These are phyloP conservation scores for Pyronema domesticum DNA, from an alignment of 495 filamentous ascomycete genomes.

Conservation along the genomic window DNA sequence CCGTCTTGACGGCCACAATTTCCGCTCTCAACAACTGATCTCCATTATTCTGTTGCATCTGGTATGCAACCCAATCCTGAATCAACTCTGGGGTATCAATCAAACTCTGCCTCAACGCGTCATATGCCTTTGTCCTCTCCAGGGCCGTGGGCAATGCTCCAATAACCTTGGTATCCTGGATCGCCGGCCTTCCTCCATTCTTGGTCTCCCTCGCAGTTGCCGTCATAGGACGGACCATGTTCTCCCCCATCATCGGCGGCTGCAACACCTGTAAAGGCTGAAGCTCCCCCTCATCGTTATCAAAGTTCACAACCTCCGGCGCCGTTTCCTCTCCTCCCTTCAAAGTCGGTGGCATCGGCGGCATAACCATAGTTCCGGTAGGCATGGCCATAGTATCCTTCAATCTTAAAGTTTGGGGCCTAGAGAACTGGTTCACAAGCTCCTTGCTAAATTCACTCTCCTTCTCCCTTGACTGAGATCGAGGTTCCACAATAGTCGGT, in stretches of 20 bases:
- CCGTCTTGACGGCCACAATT: not conserved
- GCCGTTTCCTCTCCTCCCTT: conserved; percentile 17
- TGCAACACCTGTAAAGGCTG: not conserved
- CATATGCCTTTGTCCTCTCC: conserved; percentile 16
- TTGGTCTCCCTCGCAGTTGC: not conserved
- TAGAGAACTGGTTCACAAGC: conserved; percentile 20
- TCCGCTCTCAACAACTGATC: conserved; percentile 8
- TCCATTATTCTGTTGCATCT: conserved; percentile 21
- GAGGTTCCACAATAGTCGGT: conserved; percentile 16
- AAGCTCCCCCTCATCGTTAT: conserved; percentile 9
- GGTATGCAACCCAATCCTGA: conserved; percentile 14
- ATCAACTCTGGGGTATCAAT: not conserved
- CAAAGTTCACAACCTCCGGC: conserved; percentile 23
- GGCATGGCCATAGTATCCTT: conserved; percentile 25
- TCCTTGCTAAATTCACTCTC: conserved; percentile 19
- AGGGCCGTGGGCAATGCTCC: conserved; percentile 5
- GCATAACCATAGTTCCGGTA: conserved; percentile 17
- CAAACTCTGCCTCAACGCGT: conserved; percentile 12
- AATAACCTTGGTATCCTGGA: conserved; percentile 12
- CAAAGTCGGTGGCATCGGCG: conserved; percentile 18
- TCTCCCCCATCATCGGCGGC: not conserved
- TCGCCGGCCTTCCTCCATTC: not conserved
- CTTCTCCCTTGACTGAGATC: conserved; percentile 6
- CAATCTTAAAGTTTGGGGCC: conserved; percentile 23
- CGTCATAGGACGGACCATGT: not conserved